phyloP scores from a whole-genome alignment of 73 alveolate species.

The Effrenium voratum region DNA sequence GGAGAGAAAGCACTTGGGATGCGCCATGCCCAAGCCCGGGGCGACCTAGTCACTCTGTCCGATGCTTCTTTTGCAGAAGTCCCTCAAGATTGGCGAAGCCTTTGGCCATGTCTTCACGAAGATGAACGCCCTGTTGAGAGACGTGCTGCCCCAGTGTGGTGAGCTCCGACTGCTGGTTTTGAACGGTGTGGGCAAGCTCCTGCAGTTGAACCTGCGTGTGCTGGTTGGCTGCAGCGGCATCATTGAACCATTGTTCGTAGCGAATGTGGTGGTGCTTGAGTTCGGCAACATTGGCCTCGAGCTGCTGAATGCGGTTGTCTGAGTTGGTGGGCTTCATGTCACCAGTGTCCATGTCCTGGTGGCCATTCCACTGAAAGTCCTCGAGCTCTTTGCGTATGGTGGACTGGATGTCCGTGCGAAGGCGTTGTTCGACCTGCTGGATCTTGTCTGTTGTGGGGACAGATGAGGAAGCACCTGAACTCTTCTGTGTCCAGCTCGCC shows the following conservation, averaged over 20 bases:
- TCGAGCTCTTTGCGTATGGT: not conserved
- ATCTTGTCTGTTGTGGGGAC: not conserved
- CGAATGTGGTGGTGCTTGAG: not conserved
- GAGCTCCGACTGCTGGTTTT: not conserved
- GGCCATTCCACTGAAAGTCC: no score
- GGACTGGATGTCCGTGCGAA: not conserved
- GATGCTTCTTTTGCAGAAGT: not conserved
- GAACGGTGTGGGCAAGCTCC: not conserved
- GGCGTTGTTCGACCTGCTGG: not conserved
- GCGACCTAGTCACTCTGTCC: not conserved
- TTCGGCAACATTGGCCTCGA: not conserved
- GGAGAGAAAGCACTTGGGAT: no score
- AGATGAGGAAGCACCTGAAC: not conserved
- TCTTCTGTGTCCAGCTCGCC: not conserved
- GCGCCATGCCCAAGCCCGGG: no score
- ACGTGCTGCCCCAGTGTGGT: not conserved
- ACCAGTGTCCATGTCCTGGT: not conserved
- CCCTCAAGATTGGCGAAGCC: not conserved
- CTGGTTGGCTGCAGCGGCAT: not conserved
- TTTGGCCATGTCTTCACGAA: not conserved
- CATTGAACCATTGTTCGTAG: not conserved
- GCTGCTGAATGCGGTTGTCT: not conserved
- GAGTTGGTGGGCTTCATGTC: not conserved
- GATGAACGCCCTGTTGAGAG: not conserved
- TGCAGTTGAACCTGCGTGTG: not conserved